Evolutionary conservation across 108 stramenopile genomes (phyloP).

Genomic region (Discostella stelligeroides): DNA sequence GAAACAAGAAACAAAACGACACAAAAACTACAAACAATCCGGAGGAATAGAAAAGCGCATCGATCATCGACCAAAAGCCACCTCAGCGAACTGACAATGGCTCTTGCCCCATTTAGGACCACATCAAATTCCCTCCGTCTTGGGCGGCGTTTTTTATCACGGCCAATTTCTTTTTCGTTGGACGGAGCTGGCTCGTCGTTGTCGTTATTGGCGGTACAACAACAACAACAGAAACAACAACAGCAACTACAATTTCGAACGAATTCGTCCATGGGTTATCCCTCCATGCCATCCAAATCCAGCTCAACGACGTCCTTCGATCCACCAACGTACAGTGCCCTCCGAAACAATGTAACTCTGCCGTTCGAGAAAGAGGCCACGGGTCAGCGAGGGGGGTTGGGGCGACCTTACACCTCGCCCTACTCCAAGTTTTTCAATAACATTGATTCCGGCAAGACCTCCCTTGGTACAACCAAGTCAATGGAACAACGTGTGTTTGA

Average conservation of each 20-base stretch:
- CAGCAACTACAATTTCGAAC: conserved; percentile 7
- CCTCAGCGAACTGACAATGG: background rate
- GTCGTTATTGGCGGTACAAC: background rate
- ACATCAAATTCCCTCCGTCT: conserved; percentile 12
- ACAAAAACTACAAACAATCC: too few species aligned
- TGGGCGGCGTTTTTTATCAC: conserved; percentile 2
- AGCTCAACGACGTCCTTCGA: conserved; percentile 3
- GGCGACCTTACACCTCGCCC: conserved; percentile 60
- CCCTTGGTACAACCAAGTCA: conserved; percentile 54
- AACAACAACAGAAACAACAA: background rate
- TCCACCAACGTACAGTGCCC: conserved; percentile 32
- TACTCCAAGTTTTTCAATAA: conserved; percentile 69
- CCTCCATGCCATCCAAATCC: conserved; percentile 10
- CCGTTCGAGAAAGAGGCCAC: conserved; percentile 27
- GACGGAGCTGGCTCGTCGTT: conserved; percentile 11
- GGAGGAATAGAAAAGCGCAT: too few species aligned
- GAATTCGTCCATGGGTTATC: conserved; percentile 21
- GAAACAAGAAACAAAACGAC: too few species aligned
- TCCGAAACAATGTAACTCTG: conserved; percentile 46
- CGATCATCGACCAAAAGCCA: conserved; percentile 3
- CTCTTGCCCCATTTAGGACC: background rate
- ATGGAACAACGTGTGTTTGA: conserved; percentile 46
- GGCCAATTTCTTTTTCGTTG: background rate
- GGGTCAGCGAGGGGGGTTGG: too few species aligned
- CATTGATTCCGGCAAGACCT: conserved; percentile 62